A percentile compares a stretch with the other conserved stretches of the same genome.
phyloP scores from a whole-genome alignment of 108 stramenopile species.

The Cyclostephanos invisitatus region DNA sequence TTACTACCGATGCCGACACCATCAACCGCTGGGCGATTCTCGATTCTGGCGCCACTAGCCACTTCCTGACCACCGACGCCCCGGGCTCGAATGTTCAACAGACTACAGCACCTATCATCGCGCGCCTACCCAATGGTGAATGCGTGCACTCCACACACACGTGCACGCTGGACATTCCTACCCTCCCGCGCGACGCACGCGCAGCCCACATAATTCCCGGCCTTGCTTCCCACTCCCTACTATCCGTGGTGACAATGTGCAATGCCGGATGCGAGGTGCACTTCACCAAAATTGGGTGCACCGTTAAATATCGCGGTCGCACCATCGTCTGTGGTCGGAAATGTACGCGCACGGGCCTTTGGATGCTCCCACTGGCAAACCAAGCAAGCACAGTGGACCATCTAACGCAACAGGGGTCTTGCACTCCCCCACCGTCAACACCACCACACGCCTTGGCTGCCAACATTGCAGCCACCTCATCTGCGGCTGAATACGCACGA shows the following conservation, averaged over 20 bases:
- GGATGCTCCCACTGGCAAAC: not conserved
- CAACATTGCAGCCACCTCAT: not conserved
- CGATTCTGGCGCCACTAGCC: too few species aligned
- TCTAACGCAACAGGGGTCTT: not conserved
- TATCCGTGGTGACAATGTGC: slow-evolving; percentile 11
- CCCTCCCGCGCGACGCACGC: not conserved
- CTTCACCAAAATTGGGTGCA: slow-evolving; percentile 11
- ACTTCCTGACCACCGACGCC: slow-evolving; percentile 9
- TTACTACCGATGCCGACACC: not conserved
- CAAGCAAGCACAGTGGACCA: not conserved
- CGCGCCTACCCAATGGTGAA: slow-evolving; percentile 9
- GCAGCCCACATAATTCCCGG: slow-evolving; percentile 19
- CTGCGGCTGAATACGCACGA: not conserved
- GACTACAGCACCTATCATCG: not conserved
- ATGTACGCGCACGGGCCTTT: slow-evolving; percentile 4
- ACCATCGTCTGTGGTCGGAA: slow-evolving; percentile 6
- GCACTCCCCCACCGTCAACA: not conserved
- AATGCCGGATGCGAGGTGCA: slow-evolving; percentile 16
- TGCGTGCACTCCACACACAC: slow-evolving; percentile 15
- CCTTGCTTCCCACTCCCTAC: slow-evolving; percentile 1
- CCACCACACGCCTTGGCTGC: not conserved
- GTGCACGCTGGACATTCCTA: not conserved
- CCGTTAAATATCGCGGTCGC: slow-evolving; percentile 1
- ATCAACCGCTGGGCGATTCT: not conserved
- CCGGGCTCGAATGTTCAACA: not conserved